These are phyloP conservation scores for Heimioporus sp. DNA, from an alignment of 768 basidiomycete genomes.

Conservation along the genomic window DNA sequence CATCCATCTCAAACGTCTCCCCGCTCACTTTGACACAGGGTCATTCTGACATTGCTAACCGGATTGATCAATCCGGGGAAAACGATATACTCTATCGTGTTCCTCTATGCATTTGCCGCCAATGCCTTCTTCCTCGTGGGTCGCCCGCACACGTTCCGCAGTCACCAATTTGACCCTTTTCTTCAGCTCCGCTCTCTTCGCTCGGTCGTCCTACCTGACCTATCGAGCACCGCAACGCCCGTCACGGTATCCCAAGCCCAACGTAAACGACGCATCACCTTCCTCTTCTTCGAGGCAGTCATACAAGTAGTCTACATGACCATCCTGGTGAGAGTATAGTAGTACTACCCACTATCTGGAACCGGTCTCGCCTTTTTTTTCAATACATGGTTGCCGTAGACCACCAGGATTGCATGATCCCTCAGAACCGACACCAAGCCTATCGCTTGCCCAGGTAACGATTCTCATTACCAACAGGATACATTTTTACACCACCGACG, in stretches of 20 bases:
- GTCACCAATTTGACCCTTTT: not conserved
- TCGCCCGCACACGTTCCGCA: not conserved
- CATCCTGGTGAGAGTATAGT: constrained; percentile 62
- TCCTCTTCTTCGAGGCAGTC: constrained; percentile 84
- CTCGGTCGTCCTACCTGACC: constrained; percentile 85
- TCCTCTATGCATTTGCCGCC: constrained; percentile 82
- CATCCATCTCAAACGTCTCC: not conserved
- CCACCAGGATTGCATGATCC: no score
- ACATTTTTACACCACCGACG: constrained; percentile 1
- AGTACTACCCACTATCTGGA: not conserved
- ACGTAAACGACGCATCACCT: constrained; percentile 81
- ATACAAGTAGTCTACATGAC: constrained; percentile 86
- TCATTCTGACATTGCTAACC: constrained; percentile 77
- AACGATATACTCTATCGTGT: constrained; percentile 66
- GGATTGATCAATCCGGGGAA: constrained; percentile 62
- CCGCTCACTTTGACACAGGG: constrained; percentile 43
- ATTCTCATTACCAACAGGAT: no score
- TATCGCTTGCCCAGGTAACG: no score
- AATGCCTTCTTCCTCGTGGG: constrained; percentile 93
- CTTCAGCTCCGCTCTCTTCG: constrained; percentile 91
- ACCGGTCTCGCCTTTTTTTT: not conserved
- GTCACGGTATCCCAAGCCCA: constrained; percentile 75
- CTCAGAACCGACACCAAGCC: no score
- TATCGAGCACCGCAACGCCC: constrained; percentile 41
- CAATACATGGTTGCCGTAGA: constrained; percentile 3